These are phyloP conservation scores for Hirsutella thompsonii DNA, from an alignment of 2,329 filamentous ascomycete genomes.

Conservation along the genomic window DNA sequence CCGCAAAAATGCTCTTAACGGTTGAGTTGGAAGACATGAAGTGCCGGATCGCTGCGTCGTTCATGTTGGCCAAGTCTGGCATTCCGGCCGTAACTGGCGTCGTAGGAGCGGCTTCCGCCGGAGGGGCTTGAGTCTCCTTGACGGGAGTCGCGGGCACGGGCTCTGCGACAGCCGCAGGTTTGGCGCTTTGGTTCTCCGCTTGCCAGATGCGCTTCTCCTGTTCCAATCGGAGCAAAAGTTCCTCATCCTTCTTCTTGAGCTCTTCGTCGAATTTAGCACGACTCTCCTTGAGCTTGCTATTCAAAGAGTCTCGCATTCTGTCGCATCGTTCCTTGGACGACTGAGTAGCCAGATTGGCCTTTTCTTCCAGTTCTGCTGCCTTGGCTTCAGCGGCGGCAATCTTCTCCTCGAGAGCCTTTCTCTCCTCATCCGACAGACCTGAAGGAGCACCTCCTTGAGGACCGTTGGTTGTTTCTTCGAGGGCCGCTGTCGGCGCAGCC, in stretches of 20 bases:
- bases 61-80: slow-evolving; percentile 33
- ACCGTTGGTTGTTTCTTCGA: neutral
- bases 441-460: slow-evolving; percentile 9
- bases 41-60: slow-evolving; percentile 43
- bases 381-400: slow-evolving; percentile 47
- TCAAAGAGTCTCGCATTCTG: slow-evolving; percentile 55
- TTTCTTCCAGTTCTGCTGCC: slow-evolving; percentile 51
- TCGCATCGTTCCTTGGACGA: slow-evolving; percentile 54
- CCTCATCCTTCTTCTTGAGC: slow-evolving; percentile 37
- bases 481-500: neutral
- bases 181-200: slow-evolving; percentile 30
- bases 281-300: slow-evolving; percentile 58
- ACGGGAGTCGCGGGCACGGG: slow-evolving; percentile 23
- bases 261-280: slow-evolving; percentile 38
- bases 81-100: slow-evolving; percentile 3
- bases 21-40: slow-evolving; percentile 43
- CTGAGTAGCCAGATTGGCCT: slow-evolving; percentile 44
- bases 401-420: slow-evolving; percentile 47
- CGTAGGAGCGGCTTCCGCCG: slow-evolving; percentile 21
- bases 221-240: slow-evolving; percentile 42
- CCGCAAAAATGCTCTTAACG: slow-evolving; percentile 43
- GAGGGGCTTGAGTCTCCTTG: slow-evolving; percentile 14
- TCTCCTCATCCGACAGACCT: slow-evolving; percentile 41
- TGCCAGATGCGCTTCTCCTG: slow-evolving; percentile 52
- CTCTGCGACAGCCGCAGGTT: slow-evolving; percentile 10